Evolutionary conservation across 2,329 filamentous ascomycete species (phyloP).

Genomic region (Paecilomyces sp.): DNA sequence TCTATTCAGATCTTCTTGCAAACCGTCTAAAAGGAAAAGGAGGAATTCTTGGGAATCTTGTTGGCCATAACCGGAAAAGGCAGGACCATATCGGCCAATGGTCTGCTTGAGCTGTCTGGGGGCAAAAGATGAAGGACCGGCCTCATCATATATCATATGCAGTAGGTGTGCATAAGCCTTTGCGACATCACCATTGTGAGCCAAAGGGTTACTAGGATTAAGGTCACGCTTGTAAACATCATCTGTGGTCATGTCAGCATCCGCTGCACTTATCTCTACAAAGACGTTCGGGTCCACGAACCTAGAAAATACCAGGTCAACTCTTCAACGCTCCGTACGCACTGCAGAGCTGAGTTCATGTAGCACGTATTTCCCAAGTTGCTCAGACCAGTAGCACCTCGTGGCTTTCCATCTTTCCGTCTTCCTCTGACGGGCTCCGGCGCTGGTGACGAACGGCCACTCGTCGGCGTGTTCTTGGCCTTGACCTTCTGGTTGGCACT

Average conservation of each 20-base stretch:
- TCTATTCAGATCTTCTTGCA: constrained; percentile 92
- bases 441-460: constrained; percentile 64
- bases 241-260: constrained; percentile 23
- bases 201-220: constrained; percentile 77
- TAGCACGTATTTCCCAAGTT: constrained; percentile 98
- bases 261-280: background rate
- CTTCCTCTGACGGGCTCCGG: constrained; percentile 61
- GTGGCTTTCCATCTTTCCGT: constrained; percentile 60
- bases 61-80: constrained; percentile 90
- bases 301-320: constrained; percentile 83
- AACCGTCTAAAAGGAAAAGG: constrained; percentile 84
- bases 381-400: constrained; percentile 73
- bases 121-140: constrained; percentile 59
- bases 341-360: constrained; percentile 97
- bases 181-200: constrained; percentile 81
- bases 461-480: constrained; percentile 38
- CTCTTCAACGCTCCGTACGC: constrained; percentile 87
- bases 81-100: constrained; percentile 71
- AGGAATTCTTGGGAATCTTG: constrained; percentile 97
- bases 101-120: constrained; percentile 76
- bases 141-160: constrained; percentile 68
- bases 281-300: constrained; percentile 11
- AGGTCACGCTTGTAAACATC: constrained; percentile 70
- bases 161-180: constrained; percentile 71
- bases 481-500: constrained; percentile 27